Base-by-base conservation (phyloP, 257 asterid genomes). In the Salvia hispanica region DNA sequence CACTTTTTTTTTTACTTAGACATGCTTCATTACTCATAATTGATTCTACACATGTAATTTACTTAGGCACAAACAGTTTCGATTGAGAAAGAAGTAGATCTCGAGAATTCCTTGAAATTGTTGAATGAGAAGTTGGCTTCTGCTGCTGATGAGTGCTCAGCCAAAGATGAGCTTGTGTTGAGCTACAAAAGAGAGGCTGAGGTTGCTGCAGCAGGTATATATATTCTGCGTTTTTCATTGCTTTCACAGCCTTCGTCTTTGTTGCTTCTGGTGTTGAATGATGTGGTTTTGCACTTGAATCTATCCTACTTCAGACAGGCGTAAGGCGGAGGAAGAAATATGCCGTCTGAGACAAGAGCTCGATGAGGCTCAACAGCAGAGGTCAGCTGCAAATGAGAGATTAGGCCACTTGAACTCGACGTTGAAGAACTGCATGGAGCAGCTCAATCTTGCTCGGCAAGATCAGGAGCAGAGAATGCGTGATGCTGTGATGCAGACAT, bases 111-210 rank as follows among this genome's bases (percentile, higher is more conserved):
- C 2, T 52, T 83, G 79, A 80, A 78, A 67, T 53, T 58, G 33
- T 78, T 90, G 54, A 83, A 78, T 15, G 92, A 85, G 74, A 82
- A 78, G 83, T 28, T 93, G 73, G 88, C 80, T 73, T 79, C 85
- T 50, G 83, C 79, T 8, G 66, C 84, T 36, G 77, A 73, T 54
- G 95, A 88, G 62, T 80, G 86, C 69, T 80, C 80, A 67, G 79
- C 80, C 55, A 92, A 89, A 83, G 92, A 87, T 18, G 80, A 80
- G 70, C 77, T 80, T 28, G 13, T 82, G 61, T 71, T 73, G 11
- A 62, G 61, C n/a, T 77, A 75, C 64, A 69, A 70, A 40, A 80
- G 74, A 69, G 58, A 18, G 65, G 81, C 81, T 43, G 85, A 78
- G 76, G 79, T 75, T 70, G 87, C 89, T 21, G 39, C 55, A 48